Percentiles rank a stretch among this genome's conserved stretches.
Conservation (phyloP, 1,284 basidiomycete genomes). For the Pterulicium gracile region DNA sequence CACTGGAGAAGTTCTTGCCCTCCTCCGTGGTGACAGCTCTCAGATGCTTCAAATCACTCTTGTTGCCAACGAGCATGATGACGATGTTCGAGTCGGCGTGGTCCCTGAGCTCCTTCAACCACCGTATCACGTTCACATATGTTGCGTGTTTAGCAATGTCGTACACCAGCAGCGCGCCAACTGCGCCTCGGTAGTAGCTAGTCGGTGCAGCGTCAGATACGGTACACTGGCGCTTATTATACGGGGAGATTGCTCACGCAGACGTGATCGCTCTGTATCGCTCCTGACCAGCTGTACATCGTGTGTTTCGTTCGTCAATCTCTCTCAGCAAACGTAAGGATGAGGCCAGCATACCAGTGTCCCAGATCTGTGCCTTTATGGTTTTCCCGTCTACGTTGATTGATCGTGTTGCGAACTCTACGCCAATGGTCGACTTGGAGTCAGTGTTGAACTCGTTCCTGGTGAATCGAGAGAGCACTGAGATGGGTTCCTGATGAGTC, state of each 20-base stretch:
- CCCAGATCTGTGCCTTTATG: constrained; percentile 99
- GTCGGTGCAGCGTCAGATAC: constrained; percentile 4
- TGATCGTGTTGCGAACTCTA: constrained; percentile 96
- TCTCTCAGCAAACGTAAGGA: constrained; percentile 1
- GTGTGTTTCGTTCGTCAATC: no score
- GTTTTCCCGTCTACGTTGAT: constrained; percentile 95
- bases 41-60: constrained; percentile 97
- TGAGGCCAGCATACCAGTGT: constrained; percentile 60
- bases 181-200: constrained; percentile 97
- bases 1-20: constrained; percentile 78
- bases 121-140: constrained; percentile 92
- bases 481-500: constrained; percentile 3
- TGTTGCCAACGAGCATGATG: constrained; percentile 93
- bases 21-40: constrained; percentile 95
- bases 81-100: constrained; percentile 91
- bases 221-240: neutral
- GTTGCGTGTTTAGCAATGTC: constrained; percentile 94
- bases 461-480: constrained; percentile 92
- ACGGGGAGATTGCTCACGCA: constrained; percentile 48
- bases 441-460: constrained; percentile 99
- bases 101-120: constrained; percentile 97
- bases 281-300: constrained; percentile 81
- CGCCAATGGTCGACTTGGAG: constrained; percentile 98
- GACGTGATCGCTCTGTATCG: constrained; percentile 99
- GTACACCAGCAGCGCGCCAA: constrained; percentile 87